Evolutionary conservation across 2,329 filamentous ascomycete species (phyloP), one percentile per base, ranked within the genome.

Genomic region (Helotiales sp.): DNA sequence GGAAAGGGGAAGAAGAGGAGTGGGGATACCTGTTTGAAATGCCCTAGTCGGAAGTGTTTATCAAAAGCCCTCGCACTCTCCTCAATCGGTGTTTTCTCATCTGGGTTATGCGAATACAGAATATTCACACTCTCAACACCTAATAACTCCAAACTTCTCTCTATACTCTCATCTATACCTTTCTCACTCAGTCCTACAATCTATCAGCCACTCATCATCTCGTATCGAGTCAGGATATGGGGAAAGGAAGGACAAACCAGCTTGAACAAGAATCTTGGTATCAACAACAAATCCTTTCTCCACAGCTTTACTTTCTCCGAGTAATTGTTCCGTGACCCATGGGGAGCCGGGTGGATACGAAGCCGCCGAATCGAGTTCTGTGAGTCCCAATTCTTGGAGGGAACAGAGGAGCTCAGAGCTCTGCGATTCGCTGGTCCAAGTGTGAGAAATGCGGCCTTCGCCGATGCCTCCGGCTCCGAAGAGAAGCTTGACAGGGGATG

Each of bases 21-120:
- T n/a, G n/a, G n/a, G n/a, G n/a, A n/a, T n/a, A n/a, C 59, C 30
- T 50, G 44, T 25, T 61, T 31, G 47, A 54, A 61, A 15, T 30
- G 17, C 25, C 55, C 55, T 8, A 38, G 42, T 30, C 36, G 33
- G 13, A 54, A 57, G 9, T 54, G 42, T 19, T 54, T 53, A 51
- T 61, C 42, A 25, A 61, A 58, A 19, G 38, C 59, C 25, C 38
- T 53, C 4, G 59, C 59, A 5, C 91, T 93, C 73, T 93, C 87
- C 8, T 84, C 84, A 66, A 95, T 93, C 0, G 87, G 88, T 1
- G 86, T 81, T 1, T 77, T 81, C 9, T 85, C 81, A 67, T 84
- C 81, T 3, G 88, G 79, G 3, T 86, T 86, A 71, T 91, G 88
- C n/a, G 91, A 79, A 70, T 91, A 91, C 71, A 87, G 85, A 60